A percentile compares a stretch with the other conserved stretches of the same genome.
Evolutionary conservation across 1,284 basidiomycete species (phyloP).

Genomic region (Laetiporus sulphureus): DNA sequence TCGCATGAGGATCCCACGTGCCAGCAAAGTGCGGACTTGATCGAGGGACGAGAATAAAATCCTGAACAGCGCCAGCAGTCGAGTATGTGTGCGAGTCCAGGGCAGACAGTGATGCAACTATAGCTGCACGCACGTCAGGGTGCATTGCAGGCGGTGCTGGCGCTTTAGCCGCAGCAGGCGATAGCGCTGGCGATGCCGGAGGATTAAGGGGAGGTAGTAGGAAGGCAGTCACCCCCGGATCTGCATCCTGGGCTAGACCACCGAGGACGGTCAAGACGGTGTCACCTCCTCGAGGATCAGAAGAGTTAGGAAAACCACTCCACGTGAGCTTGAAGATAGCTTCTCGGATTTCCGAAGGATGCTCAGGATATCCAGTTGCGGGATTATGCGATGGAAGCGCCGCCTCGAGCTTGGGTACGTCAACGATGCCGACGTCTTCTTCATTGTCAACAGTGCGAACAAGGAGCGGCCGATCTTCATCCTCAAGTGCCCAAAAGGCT

Average conservation of each 20-base stretch:
- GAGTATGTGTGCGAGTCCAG: constrained; percentile 56
- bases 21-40: constrained; percentile 68
- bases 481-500: constrained; percentile 81
- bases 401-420: constrained; percentile 40
- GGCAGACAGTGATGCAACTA: constrained; percentile 55
- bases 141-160: constrained; percentile 6
- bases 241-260: constrained; percentile 52
- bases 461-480: constrained; percentile 75
- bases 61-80: constrained; percentile 59
- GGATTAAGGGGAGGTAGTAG: constrained; percentile 72
- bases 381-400: constrained; percentile 26
- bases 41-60: constrained; percentile 73
- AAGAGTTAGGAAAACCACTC: constrained; percentile 66
- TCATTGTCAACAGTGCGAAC: constrained; percentile 64
- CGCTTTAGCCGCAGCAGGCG: constrained; percentile 23
- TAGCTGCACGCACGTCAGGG: constrained; percentile 46
- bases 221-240: constrained; percentile 62
- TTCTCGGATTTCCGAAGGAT: constrained; percentile 39
- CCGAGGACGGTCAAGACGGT: constrained; percentile 77
- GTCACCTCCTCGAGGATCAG: constrained; percentile 57
- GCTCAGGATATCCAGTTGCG: not conserved
- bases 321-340: constrained; percentile 88
- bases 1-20: constrained; percentile 63
- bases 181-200: constrained; percentile 42
- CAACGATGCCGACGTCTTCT: constrained; percentile 44